These are phyloP conservation scores for Gautieria morchelliformis DNA, from an alignment of 768 basidiomycete species.

Conservation along the genomic window DNA sequence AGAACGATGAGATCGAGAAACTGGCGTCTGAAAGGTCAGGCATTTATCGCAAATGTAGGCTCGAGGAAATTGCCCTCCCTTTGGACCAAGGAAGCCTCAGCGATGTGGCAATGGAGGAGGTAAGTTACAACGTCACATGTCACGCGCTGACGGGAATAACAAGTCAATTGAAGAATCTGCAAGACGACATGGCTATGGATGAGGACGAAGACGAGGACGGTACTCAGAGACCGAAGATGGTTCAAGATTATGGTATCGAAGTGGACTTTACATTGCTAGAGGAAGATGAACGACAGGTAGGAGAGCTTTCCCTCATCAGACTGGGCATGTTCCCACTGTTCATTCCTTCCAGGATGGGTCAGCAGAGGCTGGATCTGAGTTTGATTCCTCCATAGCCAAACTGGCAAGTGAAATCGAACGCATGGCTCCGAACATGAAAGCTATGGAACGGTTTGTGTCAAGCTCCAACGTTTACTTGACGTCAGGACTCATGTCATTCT, in stretches of 20 bases:
- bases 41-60: conserved; percentile 83
- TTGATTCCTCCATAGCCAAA: conserved; percentile 65
- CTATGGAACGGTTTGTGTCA: conserved; percentile 66
- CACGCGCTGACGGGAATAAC: conserved; percentile 4
- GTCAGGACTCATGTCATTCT: not conserved
- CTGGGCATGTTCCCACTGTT: not conserved
- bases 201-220: conserved; percentile 83
- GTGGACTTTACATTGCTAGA: conserved; percentile 71
- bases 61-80: conserved; percentile 87
- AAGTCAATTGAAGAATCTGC: conserved; percentile 45
- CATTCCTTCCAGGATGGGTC: conserved; percentile 41
- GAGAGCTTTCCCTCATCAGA: conserved; percentile 11
- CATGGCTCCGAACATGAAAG: conserved; percentile 96
- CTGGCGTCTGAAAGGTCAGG: conserved; percentile 75
- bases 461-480: not conserved
- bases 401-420: conserved; percentile 75
- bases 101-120: conserved; percentile 94
- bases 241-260: conserved; percentile 81
- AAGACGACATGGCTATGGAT: conserved; percentile 85
- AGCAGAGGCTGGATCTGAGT: conserved; percentile 52
- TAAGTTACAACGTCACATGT: conserved; percentile 21
- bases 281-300: conserved; percentile 64
- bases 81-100: conserved; percentile 65
- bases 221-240: conserved; percentile 60
- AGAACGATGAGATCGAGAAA: conserved; percentile 91